A percentile compares a stretch with the other conserved stretches of the same genome.
Conservation (phyloP, 2,329 filamentous ascomycete species). For the Xylaria sp. region DNA sequence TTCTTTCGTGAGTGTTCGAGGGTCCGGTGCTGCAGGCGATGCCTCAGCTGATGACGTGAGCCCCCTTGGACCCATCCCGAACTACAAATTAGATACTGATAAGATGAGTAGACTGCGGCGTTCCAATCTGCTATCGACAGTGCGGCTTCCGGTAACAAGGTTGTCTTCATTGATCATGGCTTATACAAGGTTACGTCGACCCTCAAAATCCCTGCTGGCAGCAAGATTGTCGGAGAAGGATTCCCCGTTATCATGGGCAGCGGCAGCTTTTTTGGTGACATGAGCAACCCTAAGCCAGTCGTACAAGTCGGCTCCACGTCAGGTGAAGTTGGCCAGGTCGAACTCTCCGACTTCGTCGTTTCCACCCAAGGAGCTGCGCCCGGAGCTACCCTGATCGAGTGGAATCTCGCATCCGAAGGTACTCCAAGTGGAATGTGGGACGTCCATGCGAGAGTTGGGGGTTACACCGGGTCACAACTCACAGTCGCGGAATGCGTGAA, state of each 20-base stretch:
- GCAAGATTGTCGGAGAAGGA: constrained; percentile 39
- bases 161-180: constrained; percentile 61
- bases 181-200: constrained; percentile 55
- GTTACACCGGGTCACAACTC: constrained; percentile 68
- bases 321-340: constrained; percentile 66
- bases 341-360: constrained; percentile 73
- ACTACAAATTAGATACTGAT: constrained; percentile 43
- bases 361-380: constrained; percentile 67
- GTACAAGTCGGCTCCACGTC: constrained; percentile 63
- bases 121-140: constrained; percentile 59
- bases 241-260: constrained; percentile 53
- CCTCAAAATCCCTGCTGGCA: constrained; percentile 48
- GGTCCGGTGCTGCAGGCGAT: constrained; percentile 68
- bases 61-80: constrained; percentile 51
- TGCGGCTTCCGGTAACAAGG: constrained; percentile 50
- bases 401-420: constrained; percentile 62
- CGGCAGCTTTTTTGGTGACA: constrained; percentile 59
- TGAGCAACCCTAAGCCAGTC: constrained; percentile 63
- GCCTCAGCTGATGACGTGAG: constrained; percentile 66
- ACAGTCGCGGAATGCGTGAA: constrained; percentile 70
- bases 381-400: constrained; percentile 73
- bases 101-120: constrained; percentile 48
- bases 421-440: constrained; percentile 68
- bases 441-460: constrained; percentile 74
- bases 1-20: constrained; percentile 58